phyloP scores from a whole-genome alignment of 371 early-diverging fungal species.

The Funneliformis caledonium region DNA sequence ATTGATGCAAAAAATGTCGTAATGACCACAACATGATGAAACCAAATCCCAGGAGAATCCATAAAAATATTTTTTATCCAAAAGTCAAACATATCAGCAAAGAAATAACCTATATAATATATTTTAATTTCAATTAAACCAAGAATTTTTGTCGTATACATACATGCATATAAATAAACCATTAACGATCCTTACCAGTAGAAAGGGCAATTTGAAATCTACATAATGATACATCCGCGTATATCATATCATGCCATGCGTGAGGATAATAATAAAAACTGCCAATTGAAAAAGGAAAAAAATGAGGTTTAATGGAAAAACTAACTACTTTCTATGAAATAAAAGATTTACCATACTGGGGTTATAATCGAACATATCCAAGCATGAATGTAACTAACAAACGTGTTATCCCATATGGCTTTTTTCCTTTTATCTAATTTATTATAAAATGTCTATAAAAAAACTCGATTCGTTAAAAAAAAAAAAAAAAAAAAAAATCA shows the following conservation, averaged over 20 bases:
- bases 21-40: conserved; percentile 27
- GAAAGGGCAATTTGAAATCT: conserved; percentile 30
- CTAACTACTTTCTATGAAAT: not conserved
- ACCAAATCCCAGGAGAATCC: conserved; percentile 19
- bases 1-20: conserved; percentile 7
- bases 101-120: conserved; percentile 26
- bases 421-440: conserved; percentile 11
- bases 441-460: not conserved
- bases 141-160: no score
- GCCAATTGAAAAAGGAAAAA: not conserved
- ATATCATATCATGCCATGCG: conserved; percentile 35
- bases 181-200: conserved; percentile 17
- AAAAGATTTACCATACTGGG: conserved; percentile 11
- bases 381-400: conserved; percentile 33
- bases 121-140: not conserved
- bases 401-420: conserved; percentile 26
- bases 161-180: no score
- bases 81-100: conserved; percentile 34
- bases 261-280: conserved; percentile 24
- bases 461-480: no score
- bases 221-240: conserved; percentile 9
- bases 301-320: not conserved
- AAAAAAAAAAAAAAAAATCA: not conserved
- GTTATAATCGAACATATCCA: conserved; percentile 28
- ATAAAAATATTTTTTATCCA: conserved; percentile 29